Conservation (phyloP, 352 stramenopile species). For the Phytophthora quininea region DNA sequence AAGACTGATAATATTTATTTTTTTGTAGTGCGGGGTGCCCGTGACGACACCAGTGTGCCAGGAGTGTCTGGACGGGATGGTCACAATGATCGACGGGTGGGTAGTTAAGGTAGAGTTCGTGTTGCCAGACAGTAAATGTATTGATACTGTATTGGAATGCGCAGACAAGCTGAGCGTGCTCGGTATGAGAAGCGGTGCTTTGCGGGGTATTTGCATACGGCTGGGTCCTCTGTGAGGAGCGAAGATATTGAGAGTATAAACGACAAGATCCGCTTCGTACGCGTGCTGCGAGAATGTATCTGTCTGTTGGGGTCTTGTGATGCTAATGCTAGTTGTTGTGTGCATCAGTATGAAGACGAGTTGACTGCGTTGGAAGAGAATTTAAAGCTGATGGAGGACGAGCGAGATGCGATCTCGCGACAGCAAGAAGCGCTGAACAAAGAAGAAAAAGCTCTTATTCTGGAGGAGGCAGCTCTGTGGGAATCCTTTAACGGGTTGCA, state of each 20-base stretch:
- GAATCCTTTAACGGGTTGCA: slow-evolving; percentile 58
- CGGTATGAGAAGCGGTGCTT: slow-evolving; percentile 79
- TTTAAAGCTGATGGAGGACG: slow-evolving; percentile 72
- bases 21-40: slow-evolving; percentile 50
- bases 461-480: slow-evolving; percentile 70
- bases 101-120: too few species aligned
- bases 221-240: slow-evolving; percentile 45
- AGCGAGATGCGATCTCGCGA: slow-evolving; percentile 54
- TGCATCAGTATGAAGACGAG: slow-evolving; percentile 74
- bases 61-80: slow-evolving; percentile 79
- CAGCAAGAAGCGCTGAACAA: slow-evolving; percentile 56
- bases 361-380: slow-evolving; percentile 61
- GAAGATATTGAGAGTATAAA: slow-evolving; percentile 72
- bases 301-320: too few species aligned
- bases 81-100: slow-evolving; percentile 71
- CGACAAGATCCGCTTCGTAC: slow-evolving; percentile 77
- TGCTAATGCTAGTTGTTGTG: slow-evolving; percentile 2
- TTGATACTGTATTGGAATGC: too few species aligned
- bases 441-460: slow-evolving; percentile 50
- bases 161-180: slow-evolving; percentile 67
- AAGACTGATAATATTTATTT: too few species aligned
- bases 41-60: slow-evolving; percentile 74
- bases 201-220: slow-evolving; percentile 62
- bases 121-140: too few species aligned
- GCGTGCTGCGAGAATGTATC: slow-evolving; percentile 18